Percentiles rank a stretch among this genome's conserved stretches.
Conservation (phyloP, 2,329 filamentous ascomycete species). For the Stemphylium vesicarium region DNA sequence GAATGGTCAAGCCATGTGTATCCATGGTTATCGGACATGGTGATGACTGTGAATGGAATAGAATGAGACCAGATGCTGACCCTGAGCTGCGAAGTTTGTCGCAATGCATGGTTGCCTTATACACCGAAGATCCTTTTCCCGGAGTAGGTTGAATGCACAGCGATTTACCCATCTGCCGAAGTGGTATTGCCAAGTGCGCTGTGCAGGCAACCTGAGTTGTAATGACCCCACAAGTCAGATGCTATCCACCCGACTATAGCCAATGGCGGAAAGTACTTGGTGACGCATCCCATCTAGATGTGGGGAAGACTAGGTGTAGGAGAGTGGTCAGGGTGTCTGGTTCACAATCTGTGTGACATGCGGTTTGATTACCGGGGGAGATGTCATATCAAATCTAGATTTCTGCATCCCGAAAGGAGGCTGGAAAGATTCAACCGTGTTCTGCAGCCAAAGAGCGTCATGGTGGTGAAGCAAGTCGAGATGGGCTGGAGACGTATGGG, state of each 20-base stretch:
- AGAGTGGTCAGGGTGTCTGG: not conserved
- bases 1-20: conserved; percentile 49
- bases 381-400: not conserved
- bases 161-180: conserved; percentile 42
- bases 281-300: conserved; percentile 29
- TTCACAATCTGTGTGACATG: not conserved
- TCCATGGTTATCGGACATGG: conserved; percentile 28
- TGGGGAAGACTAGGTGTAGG: conserved; percentile 28
- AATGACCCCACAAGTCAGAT: conserved; percentile 36
- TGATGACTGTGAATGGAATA: not conserved
- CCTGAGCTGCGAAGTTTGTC: not conserved
- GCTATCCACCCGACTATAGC: conserved; percentile 9
- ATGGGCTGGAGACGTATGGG: not conserved
- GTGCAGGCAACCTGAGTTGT: conserved; percentile 13
- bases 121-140: conserved; percentile 24
- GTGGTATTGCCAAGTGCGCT: conserved; percentile 20
- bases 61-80: not conserved
- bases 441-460: not conserved
- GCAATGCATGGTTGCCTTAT: conserved; percentile 25
- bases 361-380: not conserved
- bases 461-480: not conserved
- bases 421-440: conserved; percentile 6
- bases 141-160: conserved; percentile 20
- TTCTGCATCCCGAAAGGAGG: not conserved
- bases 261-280: conserved; percentile 26